Evolutionary conservation across 2,329 filamentous ascomycete genomes (phyloP).

Genomic region (Cercospora sp.): DNA sequence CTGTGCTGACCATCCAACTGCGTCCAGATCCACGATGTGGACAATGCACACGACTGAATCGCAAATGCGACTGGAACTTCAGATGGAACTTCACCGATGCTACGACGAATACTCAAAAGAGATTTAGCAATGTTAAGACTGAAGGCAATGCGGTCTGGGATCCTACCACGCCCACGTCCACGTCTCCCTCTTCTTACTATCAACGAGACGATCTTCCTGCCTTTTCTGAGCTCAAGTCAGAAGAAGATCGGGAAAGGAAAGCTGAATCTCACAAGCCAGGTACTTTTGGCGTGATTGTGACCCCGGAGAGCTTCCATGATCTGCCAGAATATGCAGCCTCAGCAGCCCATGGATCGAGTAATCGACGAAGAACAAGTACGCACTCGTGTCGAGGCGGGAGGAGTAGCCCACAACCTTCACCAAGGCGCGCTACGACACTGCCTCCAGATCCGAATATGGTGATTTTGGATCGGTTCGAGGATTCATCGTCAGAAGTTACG

Average conservation of each 20-base stretch:
- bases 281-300: conserved; percentile 57
- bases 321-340: conserved; percentile 51
- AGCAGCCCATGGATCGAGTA: conserved; percentile 26
- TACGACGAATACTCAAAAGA: conserved; percentile 36
- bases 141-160: conserved; percentile 58
- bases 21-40: conserved; percentile 25
- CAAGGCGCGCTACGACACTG: conserved; percentile 18
- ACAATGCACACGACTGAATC: conserved; percentile 58
- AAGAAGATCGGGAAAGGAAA: conserved; percentile 60
- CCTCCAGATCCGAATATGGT: conserved; percentile 51
- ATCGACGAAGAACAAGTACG: conserved; percentile 33
- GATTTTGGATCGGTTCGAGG: conserved; percentile 54
- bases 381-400: conserved; percentile 25
- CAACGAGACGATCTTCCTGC: conserved; percentile 54
- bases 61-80: conserved; percentile 59
- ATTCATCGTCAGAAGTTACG: conserved; percentile 32
- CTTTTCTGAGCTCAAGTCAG: conserved; percentile 54
- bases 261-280: conserved; percentile 54
- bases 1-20: conserved; percentile 7
- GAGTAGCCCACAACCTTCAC: conserved; percentile 7
- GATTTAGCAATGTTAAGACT: conserved; percentile 48
- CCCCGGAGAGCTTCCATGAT: conserved; percentile 55
- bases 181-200: neutral
- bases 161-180: conserved; percentile 26
- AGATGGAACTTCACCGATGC: conserved; percentile 47